Percentiles rank a stretch among this genome's conserved stretches.
phyloP scores from a whole-genome alignment of 495 filamentous ascomycete genomes.

The Aspergillus taichungensis region DNA sequence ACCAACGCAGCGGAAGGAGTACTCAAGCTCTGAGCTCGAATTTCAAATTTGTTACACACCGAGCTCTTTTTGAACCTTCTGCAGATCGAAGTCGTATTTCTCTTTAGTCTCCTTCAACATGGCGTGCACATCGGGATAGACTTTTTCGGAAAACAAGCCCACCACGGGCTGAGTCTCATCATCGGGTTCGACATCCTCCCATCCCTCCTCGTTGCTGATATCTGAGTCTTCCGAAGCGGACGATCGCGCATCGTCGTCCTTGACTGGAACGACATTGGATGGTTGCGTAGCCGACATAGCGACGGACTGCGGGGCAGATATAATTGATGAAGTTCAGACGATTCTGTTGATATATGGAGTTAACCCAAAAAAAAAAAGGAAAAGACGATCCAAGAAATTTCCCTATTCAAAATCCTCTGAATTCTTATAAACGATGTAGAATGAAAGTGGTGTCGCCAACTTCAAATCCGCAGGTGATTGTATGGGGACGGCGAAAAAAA shows the following conservation, averaged over 20 bases:
- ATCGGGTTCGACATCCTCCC: conserved; percentile 72
- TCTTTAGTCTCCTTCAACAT: conserved; percentile 69
- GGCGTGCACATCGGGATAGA: conserved; percentile 52
- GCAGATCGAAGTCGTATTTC: conserved; percentile 66
- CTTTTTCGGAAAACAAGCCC: conserved; percentile 60
- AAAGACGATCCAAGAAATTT: background rate
- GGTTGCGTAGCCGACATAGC: conserved; percentile 23
- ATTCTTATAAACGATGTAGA: too few relatives aligned
- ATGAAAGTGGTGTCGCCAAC: too few relatives aligned
- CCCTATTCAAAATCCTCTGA: too few relatives aligned
- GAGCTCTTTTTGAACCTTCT: conserved; percentile 52
- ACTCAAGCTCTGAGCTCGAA: conserved; percentile 2
- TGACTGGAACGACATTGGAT: conserved; percentile 11
- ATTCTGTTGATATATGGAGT: background rate
- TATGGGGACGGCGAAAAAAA: conserved; percentile 5
- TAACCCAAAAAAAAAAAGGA: background rate
- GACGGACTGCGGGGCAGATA: conserved; percentile 8
- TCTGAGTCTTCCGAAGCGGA: conserved; percentile 38
- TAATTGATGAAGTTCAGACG: conserved; percentile 1
- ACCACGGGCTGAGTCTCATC: conserved; percentile 56
- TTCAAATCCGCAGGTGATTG: background rate
- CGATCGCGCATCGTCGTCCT: conserved; percentile 25
- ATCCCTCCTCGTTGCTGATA: conserved; percentile 55
- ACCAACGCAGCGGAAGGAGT: conserved; percentile 4
- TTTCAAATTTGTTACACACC: conserved; percentile 38